These are phyloP conservation scores for Fusarium sp. DNA, from an alignment of 2,329 filamentous ascomycete genomes.

Conservation along the genomic window DNA sequence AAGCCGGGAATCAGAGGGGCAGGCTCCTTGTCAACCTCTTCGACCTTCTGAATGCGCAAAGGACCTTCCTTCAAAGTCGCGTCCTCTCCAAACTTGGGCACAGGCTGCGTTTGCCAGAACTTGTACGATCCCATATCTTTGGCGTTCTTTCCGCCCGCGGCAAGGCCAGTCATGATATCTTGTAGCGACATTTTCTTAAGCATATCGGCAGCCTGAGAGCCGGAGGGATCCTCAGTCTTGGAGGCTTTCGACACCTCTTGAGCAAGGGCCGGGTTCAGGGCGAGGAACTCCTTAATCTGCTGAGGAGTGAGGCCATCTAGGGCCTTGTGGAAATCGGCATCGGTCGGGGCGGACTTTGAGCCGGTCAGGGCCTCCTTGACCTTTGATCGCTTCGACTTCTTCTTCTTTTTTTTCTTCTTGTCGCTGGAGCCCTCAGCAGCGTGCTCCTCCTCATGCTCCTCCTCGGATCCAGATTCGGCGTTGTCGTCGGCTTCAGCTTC, in stretches of 20 bases:
- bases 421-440: conserved; percentile 53
- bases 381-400: conserved; percentile 75
- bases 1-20: conserved; percentile 83
- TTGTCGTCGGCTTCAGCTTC: conserved; percentile 63
- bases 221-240: conserved; percentile 52
- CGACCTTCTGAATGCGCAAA: conserved; percentile 82
- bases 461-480: conserved; percentile 61
- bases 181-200: conserved; percentile 75
- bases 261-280: conserved; percentile 78
- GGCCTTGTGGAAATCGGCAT: conserved; percentile 62
- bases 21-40: conserved; percentile 82
- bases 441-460: conserved; percentile 54
- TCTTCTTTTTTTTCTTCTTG: conserved; percentile 70
- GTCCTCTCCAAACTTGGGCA: conserved; percentile 81
- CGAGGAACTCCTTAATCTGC: conserved; percentile 74
- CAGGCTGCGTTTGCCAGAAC: conserved; percentile 98
- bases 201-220: conserved; percentile 62
- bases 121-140: conserved; percentile 99
- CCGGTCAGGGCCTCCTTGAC: conserved; percentile 60
- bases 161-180: conserved; percentile 80
- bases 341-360: conserved; percentile 49
- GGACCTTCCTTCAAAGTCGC: conserved; percentile 78
- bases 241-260: conserved; percentile 63
- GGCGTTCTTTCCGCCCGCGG: conserved; percentile 84
- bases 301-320: conserved; percentile 66